Evolutionary conservation across 116 monocot species (phyloP).

Genomic region (Zostera marina): DNA sequence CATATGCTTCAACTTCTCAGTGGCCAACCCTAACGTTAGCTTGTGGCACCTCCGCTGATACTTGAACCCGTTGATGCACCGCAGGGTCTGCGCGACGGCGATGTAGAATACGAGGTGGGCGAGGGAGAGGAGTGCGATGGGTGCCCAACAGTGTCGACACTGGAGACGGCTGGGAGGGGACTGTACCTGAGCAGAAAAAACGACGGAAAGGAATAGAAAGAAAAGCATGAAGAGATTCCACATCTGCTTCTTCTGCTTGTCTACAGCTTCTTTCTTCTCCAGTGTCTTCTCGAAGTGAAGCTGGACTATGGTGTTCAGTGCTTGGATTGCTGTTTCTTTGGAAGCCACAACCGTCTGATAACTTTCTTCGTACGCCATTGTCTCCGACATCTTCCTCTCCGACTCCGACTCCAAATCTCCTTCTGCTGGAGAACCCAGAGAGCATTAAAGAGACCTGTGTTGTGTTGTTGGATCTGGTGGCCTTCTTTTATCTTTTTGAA

Average conservation of each 20-base stretch:
- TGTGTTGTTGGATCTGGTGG: too few relatives aligned
- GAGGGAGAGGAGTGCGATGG: constrained; percentile 65
- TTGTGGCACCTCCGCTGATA: constrained; percentile 96
- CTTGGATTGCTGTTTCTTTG: constrained; percentile 31
- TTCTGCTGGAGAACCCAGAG: too few relatives aligned
- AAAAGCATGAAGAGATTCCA: constrained; percentile 62
- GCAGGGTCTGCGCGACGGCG: constrained; percentile 82
- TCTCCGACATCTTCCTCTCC: constrained; percentile 8
- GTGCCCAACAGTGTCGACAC: constrained; percentile 87
- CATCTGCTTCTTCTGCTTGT: constrained; percentile 81
- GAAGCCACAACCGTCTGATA: constrained; percentile 13
- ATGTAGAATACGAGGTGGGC: constrained; percentile 66
- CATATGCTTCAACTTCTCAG: constrained; percentile 50
- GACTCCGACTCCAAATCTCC: constrained; percentile 2
- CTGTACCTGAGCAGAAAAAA: constrained; percentile 18
- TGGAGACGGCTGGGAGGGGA: constrained; percentile 45
- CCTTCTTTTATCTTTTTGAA: too few relatives aligned
- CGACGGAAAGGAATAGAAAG: constrained; percentile 67
- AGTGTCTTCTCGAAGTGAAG: constrained; percentile 96
- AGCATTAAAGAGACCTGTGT: too few relatives aligned
- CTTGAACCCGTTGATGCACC: constrained; percentile 84
- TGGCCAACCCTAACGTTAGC: constrained; percentile 73
- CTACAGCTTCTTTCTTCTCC: constrained; percentile 73
- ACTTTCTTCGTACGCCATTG: not conserved
- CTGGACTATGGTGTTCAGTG: constrained; percentile 82